Evolutionary conservation across 768 basidiomycete genomes (phyloP).

Genomic region (Pleurotus salmoneostramineus): DNA sequence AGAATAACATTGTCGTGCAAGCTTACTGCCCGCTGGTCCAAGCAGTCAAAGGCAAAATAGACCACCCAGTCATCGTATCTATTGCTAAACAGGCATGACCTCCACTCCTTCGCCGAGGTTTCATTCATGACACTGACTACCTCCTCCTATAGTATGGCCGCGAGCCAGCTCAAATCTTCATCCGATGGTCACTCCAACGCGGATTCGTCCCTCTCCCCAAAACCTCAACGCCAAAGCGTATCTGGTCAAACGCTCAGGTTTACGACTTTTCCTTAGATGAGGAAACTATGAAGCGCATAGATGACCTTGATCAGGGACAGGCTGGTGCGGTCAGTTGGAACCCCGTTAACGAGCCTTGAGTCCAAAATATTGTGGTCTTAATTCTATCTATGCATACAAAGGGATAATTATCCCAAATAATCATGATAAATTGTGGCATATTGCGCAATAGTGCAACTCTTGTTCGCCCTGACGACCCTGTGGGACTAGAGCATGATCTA

Average conservation of each 20-base stretch:
- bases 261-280: slow-evolving; percentile 69
- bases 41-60: slow-evolving; percentile 34
- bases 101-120: background rate
- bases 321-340: slow-evolving; percentile 83
- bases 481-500: too few relatives aligned
- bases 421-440: too few relatives aligned
- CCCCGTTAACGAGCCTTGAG: slow-evolving; percentile 40
- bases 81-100: slow-evolving; percentile 36
- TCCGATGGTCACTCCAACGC: slow-evolving; percentile 89
- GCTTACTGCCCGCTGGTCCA: background rate
- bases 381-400: too few relatives aligned
- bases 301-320: slow-evolving; percentile 69
- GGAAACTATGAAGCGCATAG: slow-evolving; percentile 63
- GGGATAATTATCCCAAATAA: too few relatives aligned
- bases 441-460: too few relatives aligned
- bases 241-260: slow-evolving; percentile 67
- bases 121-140: background rate
- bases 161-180: slow-evolving; percentile 73
- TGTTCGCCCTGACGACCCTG: too few relatives aligned
- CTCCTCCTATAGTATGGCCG: slow-evolving; percentile 40
- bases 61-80: slow-evolving; percentile 45
- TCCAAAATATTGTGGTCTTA: too few relatives aligned
- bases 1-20: slow-evolving; percentile 3
- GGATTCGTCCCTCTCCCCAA: slow-evolving; percentile 86
- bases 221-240: slow-evolving; percentile 65